Conservation (phyloP, 495 filamentous ascomycete species). For the Achaetomiella virescens region DNA sequence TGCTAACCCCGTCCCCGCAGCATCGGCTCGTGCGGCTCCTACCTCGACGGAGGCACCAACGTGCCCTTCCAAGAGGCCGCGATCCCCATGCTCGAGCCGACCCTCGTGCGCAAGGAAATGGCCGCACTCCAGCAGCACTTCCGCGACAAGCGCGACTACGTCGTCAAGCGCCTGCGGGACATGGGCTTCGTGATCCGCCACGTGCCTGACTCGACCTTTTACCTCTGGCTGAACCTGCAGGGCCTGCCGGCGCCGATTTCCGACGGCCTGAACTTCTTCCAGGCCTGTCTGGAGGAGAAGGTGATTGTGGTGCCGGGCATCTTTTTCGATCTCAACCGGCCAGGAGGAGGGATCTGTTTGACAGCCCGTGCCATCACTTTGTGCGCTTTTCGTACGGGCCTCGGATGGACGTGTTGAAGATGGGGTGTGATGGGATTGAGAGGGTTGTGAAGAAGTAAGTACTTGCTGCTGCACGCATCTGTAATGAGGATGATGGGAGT, state of each 20-base stretch:
- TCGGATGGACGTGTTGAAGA: constrained; percentile 76
- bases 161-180: constrained; percentile 62
- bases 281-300: constrained; percentile 84
- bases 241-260: constrained; percentile 67
- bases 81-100: constrained; percentile 82
- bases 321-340: constrained; percentile 84
- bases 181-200: constrained; percentile 81
- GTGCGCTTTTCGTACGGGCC: constrained; percentile 89
- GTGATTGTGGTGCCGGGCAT: constrained; percentile 95
- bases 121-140: constrained; percentile 82
- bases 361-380: constrained; percentile 93
- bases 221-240: constrained; percentile 58
- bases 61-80: constrained; percentile 94
- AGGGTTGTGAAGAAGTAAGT: constrained; percentile 62
- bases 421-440: constrained; percentile 86
- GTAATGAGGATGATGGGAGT: not conserved
- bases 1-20: constrained; percentile 16
- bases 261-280: constrained; percentile 95
- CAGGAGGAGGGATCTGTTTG: constrained; percentile 84
- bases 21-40: constrained; percentile 85
- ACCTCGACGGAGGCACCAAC: constrained; percentile 94
- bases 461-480: not conserved
- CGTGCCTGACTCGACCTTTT: constrained; percentile 86
- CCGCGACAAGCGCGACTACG: constrained; percentile 83
- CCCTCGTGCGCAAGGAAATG: constrained; percentile 80